These are phyloP conservation scores for Carex myosuroides DNA, from an alignment of 176 grass and related monocot genomes.

Conservation along the genomic window DNA sequence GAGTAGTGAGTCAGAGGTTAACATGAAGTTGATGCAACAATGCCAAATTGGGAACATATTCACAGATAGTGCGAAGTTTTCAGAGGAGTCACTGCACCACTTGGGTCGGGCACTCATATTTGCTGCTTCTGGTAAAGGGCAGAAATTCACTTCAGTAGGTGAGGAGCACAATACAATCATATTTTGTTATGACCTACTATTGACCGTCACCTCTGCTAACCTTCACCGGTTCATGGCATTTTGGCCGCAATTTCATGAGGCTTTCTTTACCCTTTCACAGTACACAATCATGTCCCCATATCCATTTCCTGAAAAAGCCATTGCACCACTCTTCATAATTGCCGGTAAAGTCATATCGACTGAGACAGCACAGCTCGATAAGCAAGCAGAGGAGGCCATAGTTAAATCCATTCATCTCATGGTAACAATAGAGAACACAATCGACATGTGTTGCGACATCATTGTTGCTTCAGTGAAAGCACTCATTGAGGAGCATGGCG, in stretches of 20 bases:
- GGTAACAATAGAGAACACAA: conserved; percentile 88
- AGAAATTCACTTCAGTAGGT: conserved; percentile 84
- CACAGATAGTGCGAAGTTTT: conserved; percentile 60
- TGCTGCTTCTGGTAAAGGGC: conserved; percentile 63
- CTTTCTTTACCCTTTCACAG: conserved; percentile 59
- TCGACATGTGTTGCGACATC: conserved; percentile 74
- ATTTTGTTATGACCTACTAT: conserved; percentile 83
- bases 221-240: conserved; percentile 52
- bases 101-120: conserved; percentile 69
- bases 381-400: conserved; percentile 55
- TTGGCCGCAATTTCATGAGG: conserved; percentile 71
- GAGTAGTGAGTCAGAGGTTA: conserved; percentile 87
- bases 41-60: conserved; percentile 82
- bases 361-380: conserved; percentile 21
- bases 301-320: conserved; percentile 86
- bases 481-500: conserved; percentile 41
- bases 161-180: conserved; percentile 82
- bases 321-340: conserved; percentile 64
- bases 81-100: conserved; percentile 74
- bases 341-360: conserved; percentile 40
- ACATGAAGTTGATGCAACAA: conserved; percentile 80
- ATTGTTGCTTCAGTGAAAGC: conserved; percentile 44
- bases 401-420: conserved; percentile 84
- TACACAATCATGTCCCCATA: conserved; percentile 66
- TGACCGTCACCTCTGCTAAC: conserved; percentile 37